Evolutionary conservation across 306 rosid genomes (phyloP).

Genomic region (Dryas drummondii): DNA sequence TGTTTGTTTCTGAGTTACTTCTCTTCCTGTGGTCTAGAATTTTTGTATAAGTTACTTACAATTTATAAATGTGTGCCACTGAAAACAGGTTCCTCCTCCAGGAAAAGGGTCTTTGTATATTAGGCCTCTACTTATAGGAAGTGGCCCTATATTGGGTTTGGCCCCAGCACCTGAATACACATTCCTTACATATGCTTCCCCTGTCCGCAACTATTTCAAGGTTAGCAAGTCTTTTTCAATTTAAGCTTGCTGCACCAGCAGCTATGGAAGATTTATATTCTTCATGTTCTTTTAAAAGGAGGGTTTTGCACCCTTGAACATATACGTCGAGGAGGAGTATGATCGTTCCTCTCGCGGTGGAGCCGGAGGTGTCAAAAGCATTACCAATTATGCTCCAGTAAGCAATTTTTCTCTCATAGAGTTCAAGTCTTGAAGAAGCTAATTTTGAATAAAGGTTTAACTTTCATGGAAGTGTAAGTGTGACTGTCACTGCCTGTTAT

Average conservation of each 20-base stretch:
- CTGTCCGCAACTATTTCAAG: conserved; percentile 89
- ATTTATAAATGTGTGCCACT: background rate
- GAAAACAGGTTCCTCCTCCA: conserved; percentile 71
- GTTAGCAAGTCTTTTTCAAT: conserved; percentile 23
- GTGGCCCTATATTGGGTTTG: conserved; percentile 77
- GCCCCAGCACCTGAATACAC: conserved; percentile 78
- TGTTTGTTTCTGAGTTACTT: background rate
- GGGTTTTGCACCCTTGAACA: conserved; percentile 76
- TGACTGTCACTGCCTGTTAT: background rate
- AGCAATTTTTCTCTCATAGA: conserved; percentile 5
- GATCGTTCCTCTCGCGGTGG: conserved; percentile 84
- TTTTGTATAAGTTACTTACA: background rate
- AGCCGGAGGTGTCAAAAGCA: conserved; percentile 75
- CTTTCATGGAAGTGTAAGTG: background rate
- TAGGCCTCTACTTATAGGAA: conserved; percentile 85
- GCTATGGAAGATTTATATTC: background rate
- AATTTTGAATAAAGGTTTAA: background rate
- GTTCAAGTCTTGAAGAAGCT: background rate
- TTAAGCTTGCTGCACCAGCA: background rate
- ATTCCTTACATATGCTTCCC: conserved; percentile 78
- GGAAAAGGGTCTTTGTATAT: conserved; percentile 81
- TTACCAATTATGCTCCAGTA: conserved; percentile 87
- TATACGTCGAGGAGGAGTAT: conserved; percentile 72
- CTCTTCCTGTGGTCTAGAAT: background rate
- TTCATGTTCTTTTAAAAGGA: conserved; percentile 42